These are phyloP conservation scores for Rhypophila decipiens DNA, from an alignment of 495 filamentous ascomycete species.

Conservation along the genomic window DNA sequence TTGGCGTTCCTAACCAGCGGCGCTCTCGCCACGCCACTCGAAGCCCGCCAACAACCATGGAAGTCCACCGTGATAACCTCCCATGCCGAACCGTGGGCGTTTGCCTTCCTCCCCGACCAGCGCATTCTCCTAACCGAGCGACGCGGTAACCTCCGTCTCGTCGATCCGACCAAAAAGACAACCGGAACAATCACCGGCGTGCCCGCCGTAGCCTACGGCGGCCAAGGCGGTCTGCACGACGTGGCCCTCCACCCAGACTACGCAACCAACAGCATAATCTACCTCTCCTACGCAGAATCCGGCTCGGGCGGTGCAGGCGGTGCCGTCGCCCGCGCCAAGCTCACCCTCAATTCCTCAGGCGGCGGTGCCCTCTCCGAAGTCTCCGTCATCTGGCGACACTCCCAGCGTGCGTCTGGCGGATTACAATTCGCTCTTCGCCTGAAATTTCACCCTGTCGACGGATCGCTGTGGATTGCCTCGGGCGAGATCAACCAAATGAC, in stretches of 20 bases:
- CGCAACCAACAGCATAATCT: conserved; percentile 28
- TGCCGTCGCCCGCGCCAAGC: conserved; percentile 29
- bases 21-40: conserved; percentile 25
- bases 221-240: conserved; percentile 31
- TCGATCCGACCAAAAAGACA: conserved; percentile 27
- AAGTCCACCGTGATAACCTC: conserved; percentile 24
- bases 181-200: conserved; percentile 28
- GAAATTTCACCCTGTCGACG: conserved; percentile 25
- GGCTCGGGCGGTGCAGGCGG: conserved; percentile 24
- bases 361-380: conserved; percentile 27
- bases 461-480: conserved; percentile 30
- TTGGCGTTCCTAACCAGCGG: conserved; percentile 26
- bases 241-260: conserved; percentile 30
- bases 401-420: conserved; percentile 21
- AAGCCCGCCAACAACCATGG: conserved; percentile 26
- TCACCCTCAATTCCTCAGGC: conserved; percentile 26
- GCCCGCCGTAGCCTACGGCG: conserved; percentile 27
- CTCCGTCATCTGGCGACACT: conserved; percentile 32
- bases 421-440: conserved; percentile 27
- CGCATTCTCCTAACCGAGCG: conserved; percentile 31
- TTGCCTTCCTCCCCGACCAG: conserved; percentile 32
- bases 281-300: conserved; percentile 31
- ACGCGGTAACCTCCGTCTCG: conserved; percentile 26
- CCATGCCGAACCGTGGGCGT: conserved; percentile 27
- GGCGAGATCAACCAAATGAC: conserved; percentile 30